Evolutionary conservation across 139 green algal genomes (phyloP).

Genomic region (Yamagishiella unicocca): DNA sequence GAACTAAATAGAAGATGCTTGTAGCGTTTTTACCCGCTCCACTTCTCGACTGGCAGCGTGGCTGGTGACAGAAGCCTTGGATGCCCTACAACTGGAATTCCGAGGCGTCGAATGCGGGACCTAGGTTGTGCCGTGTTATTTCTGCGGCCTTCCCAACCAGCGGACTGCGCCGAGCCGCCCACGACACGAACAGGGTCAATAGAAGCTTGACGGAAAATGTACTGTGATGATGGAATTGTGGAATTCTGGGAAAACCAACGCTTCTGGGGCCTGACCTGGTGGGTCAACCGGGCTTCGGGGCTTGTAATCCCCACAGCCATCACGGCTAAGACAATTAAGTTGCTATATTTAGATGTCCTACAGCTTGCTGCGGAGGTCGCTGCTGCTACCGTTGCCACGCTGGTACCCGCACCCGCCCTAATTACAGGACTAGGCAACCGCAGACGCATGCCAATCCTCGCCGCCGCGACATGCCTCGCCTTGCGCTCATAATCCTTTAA

Average conservation of each 20-base stretch:
- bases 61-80: neutral
- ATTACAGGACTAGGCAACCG: too few species aligned
- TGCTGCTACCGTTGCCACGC: too few species aligned
- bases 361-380: neutral
- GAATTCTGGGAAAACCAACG: constrained; percentile 46
- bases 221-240: constrained; percentile 9
- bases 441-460: too few species aligned
- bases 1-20: too few species aligned
- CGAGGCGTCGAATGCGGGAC: neutral
- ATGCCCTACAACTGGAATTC: too few species aligned
- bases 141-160: neutral
- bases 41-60: neutral
- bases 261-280: constrained; percentile 41
- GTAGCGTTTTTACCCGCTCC: neutral
- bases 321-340: neutral
- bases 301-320: neutral
- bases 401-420: too few species aligned
- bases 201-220: neutral
- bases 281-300: neutral
- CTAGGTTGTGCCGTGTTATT: neutral
- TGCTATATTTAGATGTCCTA: neutral
- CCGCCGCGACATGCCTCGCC: too few species aligned
- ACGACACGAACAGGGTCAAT: neutral
- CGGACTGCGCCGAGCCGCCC: neutral
- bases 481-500: too few species aligned